Conservation (phyloP, 192 early-diverging fungal species). For the Mortierella claussenii region DNA sequence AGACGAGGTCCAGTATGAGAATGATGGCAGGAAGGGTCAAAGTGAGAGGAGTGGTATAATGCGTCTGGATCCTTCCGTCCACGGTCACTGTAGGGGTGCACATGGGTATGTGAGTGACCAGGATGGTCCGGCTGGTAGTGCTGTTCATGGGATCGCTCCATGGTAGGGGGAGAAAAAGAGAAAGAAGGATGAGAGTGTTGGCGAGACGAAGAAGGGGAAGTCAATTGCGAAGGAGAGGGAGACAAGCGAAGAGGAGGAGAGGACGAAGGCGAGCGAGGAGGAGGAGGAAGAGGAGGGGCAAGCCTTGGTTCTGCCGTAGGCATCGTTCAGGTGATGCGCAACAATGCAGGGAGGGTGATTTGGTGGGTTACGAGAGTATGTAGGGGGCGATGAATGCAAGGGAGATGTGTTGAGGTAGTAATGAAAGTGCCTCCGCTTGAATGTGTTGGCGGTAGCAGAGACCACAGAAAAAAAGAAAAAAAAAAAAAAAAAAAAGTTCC, state of each 20-base stretch:
- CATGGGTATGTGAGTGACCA: neutral
- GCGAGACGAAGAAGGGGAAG: neutral
- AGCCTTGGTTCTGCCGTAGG: constrained; percentile 16
- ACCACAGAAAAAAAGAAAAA: neutral
- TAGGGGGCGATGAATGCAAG: neutral
- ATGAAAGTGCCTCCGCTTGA: too few relatives aligned
- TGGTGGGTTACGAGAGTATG: neutral
- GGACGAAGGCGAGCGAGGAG: constrained; percentile 1
- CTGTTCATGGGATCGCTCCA: neutral
- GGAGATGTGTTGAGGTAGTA: too few relatives aligned
- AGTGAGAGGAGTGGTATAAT: constrained; percentile 1
- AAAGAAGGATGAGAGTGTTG: constrained; percentile 1
- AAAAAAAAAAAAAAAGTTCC: neutral
- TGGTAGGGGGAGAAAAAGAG: neutral
- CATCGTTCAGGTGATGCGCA: too few relatives aligned
- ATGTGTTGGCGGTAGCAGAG: too few relatives aligned
- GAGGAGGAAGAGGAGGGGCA: neutral
- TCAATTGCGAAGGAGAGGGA: neutral
- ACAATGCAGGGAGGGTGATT: neutral
- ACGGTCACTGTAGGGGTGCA: constrained; percentile 3
- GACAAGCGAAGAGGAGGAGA: constrained; percentile 6
- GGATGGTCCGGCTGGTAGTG: neutral
- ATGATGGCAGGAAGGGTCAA: constrained; percentile 6
- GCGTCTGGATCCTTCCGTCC: constrained; percentile 21
- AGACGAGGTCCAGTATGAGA: neutral